Evolutionary conservation across 257 asterid genomes (phyloP), one percentile per base, ranked within the genome.

Genomic region (Solanum peruvianum): DNA sequence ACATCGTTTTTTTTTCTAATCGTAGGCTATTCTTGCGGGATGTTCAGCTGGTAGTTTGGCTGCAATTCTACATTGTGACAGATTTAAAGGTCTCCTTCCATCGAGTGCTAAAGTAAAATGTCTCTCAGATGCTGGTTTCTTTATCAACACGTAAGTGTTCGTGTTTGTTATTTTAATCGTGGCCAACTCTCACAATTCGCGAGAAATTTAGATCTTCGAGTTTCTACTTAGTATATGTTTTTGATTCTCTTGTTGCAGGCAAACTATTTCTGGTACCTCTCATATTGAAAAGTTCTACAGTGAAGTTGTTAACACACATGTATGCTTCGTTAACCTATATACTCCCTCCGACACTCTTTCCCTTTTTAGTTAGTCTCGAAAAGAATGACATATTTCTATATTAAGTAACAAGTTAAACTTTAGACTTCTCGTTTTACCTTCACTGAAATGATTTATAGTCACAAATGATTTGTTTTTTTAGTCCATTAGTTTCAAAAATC

Each of bases 231-330:
- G 45, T 9, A 41, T 5, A 5, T 37, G 39, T 5, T 37, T 37
- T 42, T 87, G 42, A 39, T 37, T 33, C 29, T 75, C 23, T 70
- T 70, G 20, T 47, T 47, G 89, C 95, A 97, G 99, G 92, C 92
- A 92, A 69, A 98, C 93, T 88, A 82, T 95, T 37, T 89, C 98
- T 7, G 98, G 97, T 56, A 92, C 91, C 41, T 88, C 80, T 21
- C 98, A 92, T 69, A 94, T 97, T 35, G 90, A 95, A 86, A 87
- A 89, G 37, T 93, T 91, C 90, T 97, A 91, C 75, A 87, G 87
- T 9, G 93, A 94, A 15, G 98, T 95, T 66, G 98, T 92, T 35
- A 83, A 88, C 52, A 95, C 98, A 27, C 99, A 97, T 89, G 99
- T 95, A 91, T 86, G 94, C 41, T 49, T 42, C 25, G 3, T 56